These are phyloP conservation scores for Lactifluus pinguis DNA, from an alignment of 768 basidiomycete species.

Conservation along the genomic window DNA sequence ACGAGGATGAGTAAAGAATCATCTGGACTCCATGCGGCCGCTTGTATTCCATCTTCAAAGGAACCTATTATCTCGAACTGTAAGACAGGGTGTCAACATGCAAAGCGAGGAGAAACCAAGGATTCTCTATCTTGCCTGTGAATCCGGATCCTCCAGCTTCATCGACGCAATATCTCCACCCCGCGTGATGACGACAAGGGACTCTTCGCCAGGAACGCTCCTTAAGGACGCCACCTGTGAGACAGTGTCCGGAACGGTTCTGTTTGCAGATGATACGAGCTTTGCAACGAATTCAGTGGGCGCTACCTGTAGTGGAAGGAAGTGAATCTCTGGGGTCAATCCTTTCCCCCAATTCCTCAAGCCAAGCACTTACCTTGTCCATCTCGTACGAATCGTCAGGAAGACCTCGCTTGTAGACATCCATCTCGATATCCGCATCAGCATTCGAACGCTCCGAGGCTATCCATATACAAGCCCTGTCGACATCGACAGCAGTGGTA, in stretches of 20 bases:
- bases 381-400: not conserved
- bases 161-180: constrained; percentile 79
- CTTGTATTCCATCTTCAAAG: constrained; percentile 74
- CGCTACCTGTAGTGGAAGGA: not conserved
- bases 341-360: too few relatives aligned
- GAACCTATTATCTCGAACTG: constrained; percentile 79
- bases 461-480: constrained; percentile 14
- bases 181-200: constrained; percentile 56
- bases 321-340: not conserved
- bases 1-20: constrained; percentile 76
- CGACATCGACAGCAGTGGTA: constrained; percentile 7
- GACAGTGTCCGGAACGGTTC: constrained; percentile 16
- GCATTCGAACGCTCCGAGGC: constrained; percentile 16
- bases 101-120: constrained; percentile 28
- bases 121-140: constrained; percentile 30
- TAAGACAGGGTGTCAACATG: not conserved
- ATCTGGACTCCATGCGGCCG: constrained; percentile 88
- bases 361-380: not conserved
- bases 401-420: constrained; percentile 5
- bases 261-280: constrained; percentile 13
- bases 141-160: constrained; percentile 40
- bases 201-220: constrained; percentile 57
- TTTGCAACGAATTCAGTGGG: constrained; percentile 5
- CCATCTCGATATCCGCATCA: constrained; percentile 16
- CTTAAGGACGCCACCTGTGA: constrained; percentile 38